These are phyloP conservation scores for Aschersonia sp. DNA, from an alignment of 2,329 filamentous ascomycete species.

Conservation along the genomic window DNA sequence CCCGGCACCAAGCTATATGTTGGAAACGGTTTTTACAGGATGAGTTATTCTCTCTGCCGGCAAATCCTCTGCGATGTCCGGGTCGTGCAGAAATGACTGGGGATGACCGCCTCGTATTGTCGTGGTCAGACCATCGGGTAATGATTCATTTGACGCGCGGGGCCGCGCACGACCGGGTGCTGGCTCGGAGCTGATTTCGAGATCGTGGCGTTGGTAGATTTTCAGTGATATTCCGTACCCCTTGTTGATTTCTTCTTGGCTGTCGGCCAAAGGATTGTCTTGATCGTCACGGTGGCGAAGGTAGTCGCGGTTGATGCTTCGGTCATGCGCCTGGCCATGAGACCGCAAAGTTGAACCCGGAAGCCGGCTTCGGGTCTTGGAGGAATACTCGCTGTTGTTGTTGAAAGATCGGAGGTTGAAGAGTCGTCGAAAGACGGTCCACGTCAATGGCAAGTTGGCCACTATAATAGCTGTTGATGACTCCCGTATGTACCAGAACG, in stretches of 20 bases:
- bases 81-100: background rate
- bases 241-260: slow-evolving; percentile 22
- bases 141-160: slow-evolving; percentile 1
- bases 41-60: slow-evolving; percentile 1
- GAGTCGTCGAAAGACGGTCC: slow-evolving; percentile 24
- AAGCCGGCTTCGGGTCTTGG: slow-evolving; percentile 5
- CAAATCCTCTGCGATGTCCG: slow-evolving; percentile 1
- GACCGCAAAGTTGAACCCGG: background rate
- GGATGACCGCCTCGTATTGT: slow-evolving; percentile 3
- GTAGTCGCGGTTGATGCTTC: background rate
- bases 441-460: slow-evolving; percentile 27
- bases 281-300: background rate
- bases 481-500: slow-evolving; percentile 30
- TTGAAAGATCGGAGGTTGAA: slow-evolving; percentile 17
- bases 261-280: slow-evolving; percentile 13
- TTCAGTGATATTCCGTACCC: slow-evolving; percentile 16
- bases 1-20: background rate
- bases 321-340: slow-evolving; percentile 10
- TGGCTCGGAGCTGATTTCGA: slow-evolving; percentile 11
- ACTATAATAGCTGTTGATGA: slow-evolving; percentile 29
- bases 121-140: slow-evolving; percentile 3
- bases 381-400: slow-evolving; percentile 5
- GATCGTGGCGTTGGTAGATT: slow-evolving; percentile 23
- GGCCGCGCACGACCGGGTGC: background rate
- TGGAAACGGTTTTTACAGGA: background rate